Percentiles rank a stretch among this genome's conserved stretches.
These are phyloP conservation scores for Glarea lozoyensis DNA, from an alignment of 495 filamentous ascomycete species.

Conservation along the genomic window DNA sequence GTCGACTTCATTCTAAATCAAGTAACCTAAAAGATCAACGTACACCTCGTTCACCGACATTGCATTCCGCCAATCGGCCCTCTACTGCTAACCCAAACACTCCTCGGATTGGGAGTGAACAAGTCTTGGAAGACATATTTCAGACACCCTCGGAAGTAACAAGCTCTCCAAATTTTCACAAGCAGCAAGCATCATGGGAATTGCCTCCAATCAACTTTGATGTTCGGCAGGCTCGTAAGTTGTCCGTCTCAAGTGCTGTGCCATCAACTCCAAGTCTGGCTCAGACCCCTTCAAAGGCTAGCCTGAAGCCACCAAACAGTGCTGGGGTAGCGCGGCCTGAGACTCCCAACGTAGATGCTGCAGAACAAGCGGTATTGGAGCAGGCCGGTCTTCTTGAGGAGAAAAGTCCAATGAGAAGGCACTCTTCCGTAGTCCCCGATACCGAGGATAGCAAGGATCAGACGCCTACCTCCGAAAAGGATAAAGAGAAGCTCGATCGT, in stretches of 20 bases:
- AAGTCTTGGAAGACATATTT: conserved; percentile 20
- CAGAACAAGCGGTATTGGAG: conserved; percentile 40
- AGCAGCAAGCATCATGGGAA: conserved; percentile 41
- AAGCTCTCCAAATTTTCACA: conserved; percentile 34
- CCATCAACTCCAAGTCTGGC: conserved; percentile 18
- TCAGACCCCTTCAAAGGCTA: conserved; percentile 10
- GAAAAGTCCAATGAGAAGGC: conserved; percentile 12
- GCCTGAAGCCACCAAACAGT: conserved; percentile 16
- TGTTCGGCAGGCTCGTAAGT: conserved; percentile 21
- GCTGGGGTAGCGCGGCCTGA: conserved; percentile 16
- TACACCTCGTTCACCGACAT: conserved; percentile 22
- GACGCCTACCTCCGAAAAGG: too few species aligned
- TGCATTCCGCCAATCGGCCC: conserved; percentile 16
- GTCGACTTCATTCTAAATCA: conserved; percentile 16
- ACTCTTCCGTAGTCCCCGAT: conserved; percentile 8
- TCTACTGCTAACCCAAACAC: conserved; percentile 14
- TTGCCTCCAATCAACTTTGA: conserved; percentile 34
- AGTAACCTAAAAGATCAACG: conserved; percentile 23
- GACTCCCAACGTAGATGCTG: conserved; percentile 30
- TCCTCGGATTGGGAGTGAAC: conserved; percentile 15
- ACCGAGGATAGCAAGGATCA: conserved; percentile 26
- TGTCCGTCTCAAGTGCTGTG: conserved; percentile 11
- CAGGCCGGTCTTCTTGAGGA: conserved; percentile 37
- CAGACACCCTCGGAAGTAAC: conserved; percentile 17
- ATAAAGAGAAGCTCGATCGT: conserved; percentile 37